phyloP scores from a whole-genome alignment of 306 rosid species.

The Ammopiptanthus mongolicus region DNA sequence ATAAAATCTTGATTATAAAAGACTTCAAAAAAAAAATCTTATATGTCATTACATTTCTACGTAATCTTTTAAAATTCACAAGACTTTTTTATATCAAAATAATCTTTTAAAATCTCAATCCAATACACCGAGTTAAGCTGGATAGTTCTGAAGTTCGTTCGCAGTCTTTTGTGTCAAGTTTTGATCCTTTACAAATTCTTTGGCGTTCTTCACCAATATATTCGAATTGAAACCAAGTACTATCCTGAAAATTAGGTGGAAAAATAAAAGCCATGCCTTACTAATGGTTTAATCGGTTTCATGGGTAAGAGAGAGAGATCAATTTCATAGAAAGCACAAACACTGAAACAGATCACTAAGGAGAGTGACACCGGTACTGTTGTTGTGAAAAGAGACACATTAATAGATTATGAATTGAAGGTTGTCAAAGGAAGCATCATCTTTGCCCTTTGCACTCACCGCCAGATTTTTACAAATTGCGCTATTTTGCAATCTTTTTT shows the following conservation, averaged over 20 bases:
- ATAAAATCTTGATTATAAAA: too few relatives aligned
- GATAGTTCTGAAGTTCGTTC: not conserved
- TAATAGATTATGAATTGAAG: slow-evolving; percentile 11
- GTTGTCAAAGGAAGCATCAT: slow-evolving; percentile 13
- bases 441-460: slow-evolving; percentile 8
- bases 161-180: not conserved
- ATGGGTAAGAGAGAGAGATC: not conserved
- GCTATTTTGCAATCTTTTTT: slow-evolving; percentile 15
- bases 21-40: too few relatives aligned
- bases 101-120: too few relatives aligned
- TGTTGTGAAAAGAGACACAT: not conserved
- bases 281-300: not conserved
- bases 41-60: too few relatives aligned
- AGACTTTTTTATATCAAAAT: too few relatives aligned
- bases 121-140: too few relatives aligned
- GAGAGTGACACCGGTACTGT: not conserved
- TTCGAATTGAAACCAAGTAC: not conserved
- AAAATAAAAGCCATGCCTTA: not conserved
- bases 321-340: not conserved
- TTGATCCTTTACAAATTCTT: not conserved
- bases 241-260: not conserved
- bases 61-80: too few relatives aligned
- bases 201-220: not conserved
- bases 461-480: not conserved
- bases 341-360: not conserved